phyloP scores from a whole-genome alignment of 83 land plant genomes.

The Picea abies region DNA sequence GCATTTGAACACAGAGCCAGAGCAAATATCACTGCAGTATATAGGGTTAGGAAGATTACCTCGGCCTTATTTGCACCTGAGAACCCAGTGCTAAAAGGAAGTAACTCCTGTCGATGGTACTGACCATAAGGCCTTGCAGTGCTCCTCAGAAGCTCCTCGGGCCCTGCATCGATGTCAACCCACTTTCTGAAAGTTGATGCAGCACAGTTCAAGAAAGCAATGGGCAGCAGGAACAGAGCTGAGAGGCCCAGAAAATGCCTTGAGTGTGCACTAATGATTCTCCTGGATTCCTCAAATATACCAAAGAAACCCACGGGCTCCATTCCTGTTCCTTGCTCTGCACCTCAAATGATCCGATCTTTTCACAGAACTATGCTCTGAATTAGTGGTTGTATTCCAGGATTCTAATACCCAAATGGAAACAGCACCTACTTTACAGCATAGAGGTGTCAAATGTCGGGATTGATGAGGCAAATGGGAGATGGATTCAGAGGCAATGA shows the following conservation, averaged over 20 bases:
- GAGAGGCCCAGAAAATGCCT: conserved; percentile 61
- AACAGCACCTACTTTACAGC: no score
- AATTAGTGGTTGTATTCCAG: not conserved
- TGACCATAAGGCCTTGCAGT: not conserved
- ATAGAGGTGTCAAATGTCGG: no score
- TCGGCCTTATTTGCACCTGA: not conserved
- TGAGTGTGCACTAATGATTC: conserved; percentile 43
- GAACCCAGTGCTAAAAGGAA: not conserved
- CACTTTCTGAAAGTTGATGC: conserved; percentile 14
- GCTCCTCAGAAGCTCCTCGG: not conserved
- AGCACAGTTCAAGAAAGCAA: conserved; percentile 30
- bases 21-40: conserved; percentile 2
- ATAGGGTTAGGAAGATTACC: conserved; percentile 14
- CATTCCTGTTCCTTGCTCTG: not conserved
- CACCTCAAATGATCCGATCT: not conserved
- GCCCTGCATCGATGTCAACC: not conserved
- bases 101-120: not conserved
- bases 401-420: no score
- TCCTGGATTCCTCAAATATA: conserved; percentile 32
- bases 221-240: conserved; percentile 52
- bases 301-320: conserved; percentile 25
- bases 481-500: not conserved
- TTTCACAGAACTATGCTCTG: not conserved
- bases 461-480: not conserved
- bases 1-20: conserved; percentile 24